Evolutionary conservation across 106 monocot genomes (phyloP), one percentile per base, ranked within the genome.

Genomic region (Posidonia australis): DNA sequence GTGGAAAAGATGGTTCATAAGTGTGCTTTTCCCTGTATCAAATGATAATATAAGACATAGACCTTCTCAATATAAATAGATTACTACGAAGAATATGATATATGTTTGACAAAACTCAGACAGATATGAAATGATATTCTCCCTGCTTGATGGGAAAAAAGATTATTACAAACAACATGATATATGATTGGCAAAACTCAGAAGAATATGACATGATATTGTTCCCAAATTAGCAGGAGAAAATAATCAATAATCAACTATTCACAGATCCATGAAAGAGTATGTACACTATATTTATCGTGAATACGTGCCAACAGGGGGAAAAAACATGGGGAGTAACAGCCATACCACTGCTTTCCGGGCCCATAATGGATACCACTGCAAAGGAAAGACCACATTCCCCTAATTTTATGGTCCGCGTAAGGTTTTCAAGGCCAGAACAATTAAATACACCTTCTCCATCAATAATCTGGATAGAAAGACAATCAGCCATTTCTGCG

Each of bases 11-110:
- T 96, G 80, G 68, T 96, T 96, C 75, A 96, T 62, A 64, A 96
- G 86, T 57, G 94, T 96, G 78, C 94, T 96, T 62, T 96, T 96
- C 54, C 94, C 94, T 96, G 74, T 21, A 30, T 6, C 26, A 65
- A 58, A 13, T 58, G 54, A 54, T 54, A 20, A 60, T 59, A 76
- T 45, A 60, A 10, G 30, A 28, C 10, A 29, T 5, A 49, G 3
- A 49, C 3, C 0, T 17, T 11, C 3, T 0, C 48, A 49, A 49
- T 49, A n/a, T 0, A 17, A n/a, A 13, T 16, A 36, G 36, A n/a
- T n/a, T n/a, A n/a, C n/a, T n/a, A n/a, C n/a, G n/a, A n/a, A n/a
- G n/a, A n/a, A n/a, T n/a, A n/a, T n/a, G n/a, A n/a, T n/a, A n/a
- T n/a, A n/a, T n/a, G n/a, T n/a, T n/a, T 36, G 36, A 36, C 36